These are phyloP conservation scores for Annulohypoxylon bovei DNA, from an alignment of 495 filamentous ascomycete species.

Conservation along the genomic window DNA sequence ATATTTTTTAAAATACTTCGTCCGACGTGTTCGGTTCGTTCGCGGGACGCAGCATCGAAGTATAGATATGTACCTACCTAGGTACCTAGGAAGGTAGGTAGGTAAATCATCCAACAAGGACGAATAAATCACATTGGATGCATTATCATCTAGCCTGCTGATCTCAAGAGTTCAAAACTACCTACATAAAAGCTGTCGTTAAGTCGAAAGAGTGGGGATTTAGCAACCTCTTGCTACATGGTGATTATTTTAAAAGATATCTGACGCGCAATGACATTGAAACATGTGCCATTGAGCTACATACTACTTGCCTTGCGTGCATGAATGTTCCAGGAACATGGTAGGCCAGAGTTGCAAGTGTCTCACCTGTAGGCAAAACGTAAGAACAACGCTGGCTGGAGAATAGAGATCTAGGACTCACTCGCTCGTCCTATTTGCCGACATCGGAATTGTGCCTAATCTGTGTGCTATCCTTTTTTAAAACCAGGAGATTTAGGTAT, in stretches of 20 bases:
- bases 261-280: background rate
- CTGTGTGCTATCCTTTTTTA: background rate
- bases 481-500: no score
- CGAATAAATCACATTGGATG: background rate
- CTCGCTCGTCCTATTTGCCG: background rate
- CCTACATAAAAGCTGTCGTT: no score
- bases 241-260: no score
- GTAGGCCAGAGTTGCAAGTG: background rate
- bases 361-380: no score
- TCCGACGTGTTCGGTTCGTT: background rate
- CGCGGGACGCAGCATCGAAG: background rate
- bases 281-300: background rate
- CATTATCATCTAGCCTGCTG: background rate
- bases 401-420: background rate
- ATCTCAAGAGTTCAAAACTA: background rate
- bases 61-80: no score
- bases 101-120: background rate
- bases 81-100: no score
- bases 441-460: background rate
- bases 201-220: no score
- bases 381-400: background rate
- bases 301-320: no score
- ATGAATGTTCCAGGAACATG: slow-evolving; percentile 1
- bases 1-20: background rate
- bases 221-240: no score